These are phyloP conservation scores for Prunus kanzakura DNA, from an alignment of 306 rosid genomes.

Conservation along the genomic window DNA sequence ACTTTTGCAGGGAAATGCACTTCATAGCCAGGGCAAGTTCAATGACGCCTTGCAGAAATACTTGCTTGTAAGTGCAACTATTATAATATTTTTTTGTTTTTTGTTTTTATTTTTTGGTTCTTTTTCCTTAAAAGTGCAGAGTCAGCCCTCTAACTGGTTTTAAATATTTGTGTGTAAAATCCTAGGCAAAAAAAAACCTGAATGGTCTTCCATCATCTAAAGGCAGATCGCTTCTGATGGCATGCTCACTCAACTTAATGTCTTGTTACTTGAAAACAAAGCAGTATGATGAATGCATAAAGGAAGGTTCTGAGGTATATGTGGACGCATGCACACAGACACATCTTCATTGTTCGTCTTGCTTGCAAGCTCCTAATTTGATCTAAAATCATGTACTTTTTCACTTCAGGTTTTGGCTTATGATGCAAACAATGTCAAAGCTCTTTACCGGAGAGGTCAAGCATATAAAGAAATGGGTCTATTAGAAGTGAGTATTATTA, in stretches of 20 bases:
- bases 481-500: conserved; percentile 53
- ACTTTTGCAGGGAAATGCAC: conserved; percentile 75
- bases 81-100: conserved; percentile 5
- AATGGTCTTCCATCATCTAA: conserved; percentile 59
- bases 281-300: conserved; percentile 73
- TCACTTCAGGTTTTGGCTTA: conserved; percentile 64
- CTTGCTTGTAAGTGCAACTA: conserved; percentile 54
- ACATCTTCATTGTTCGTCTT: neutral
- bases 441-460: conserved; percentile 97
- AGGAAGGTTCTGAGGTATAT: conserved; percentile 94
- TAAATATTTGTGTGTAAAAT: conserved; percentile 18
- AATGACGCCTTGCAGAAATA: conserved; percentile 73
- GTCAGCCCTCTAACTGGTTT: neutral
- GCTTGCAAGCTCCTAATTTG: conserved; percentile 7
- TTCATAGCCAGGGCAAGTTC: conserved; percentile 79
- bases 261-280: conserved; percentile 89
- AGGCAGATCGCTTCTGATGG: conserved; percentile 69
- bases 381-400: conserved; percentile 6
- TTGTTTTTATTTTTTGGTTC: neutral
- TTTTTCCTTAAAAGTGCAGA: neutral
- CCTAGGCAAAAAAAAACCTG: conserved; percentile 85
- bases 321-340: neutral
- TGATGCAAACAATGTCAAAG: conserved; percentile 81
- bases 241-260: conserved; percentile 95
- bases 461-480: conserved; percentile 83